Conservation (phyloP, 2,329 filamentous ascomycete genomes). For the Aureobasidium zeae region DNA sequence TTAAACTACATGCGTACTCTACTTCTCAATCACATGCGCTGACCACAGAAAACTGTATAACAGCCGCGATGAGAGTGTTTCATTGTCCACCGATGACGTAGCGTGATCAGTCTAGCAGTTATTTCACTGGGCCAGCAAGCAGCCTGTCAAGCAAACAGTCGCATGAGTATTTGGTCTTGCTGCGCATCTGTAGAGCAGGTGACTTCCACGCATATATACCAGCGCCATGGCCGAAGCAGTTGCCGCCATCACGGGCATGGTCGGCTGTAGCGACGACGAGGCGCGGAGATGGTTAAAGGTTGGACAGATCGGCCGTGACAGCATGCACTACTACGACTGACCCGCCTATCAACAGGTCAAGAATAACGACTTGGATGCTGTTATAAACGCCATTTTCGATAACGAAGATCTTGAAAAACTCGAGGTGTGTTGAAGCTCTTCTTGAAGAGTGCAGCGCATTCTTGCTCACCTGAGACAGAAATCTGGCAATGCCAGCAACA, state of each 20-base stretch:
- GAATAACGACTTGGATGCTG: slow-evolving; percentile 24
- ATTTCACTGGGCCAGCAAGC: slow-evolving; percentile 13
- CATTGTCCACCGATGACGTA: slow-evolving; percentile 8
- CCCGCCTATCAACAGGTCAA: slow-evolving; percentile 22
- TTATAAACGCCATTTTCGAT: slow-evolving; percentile 26
- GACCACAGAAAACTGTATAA: neutral
- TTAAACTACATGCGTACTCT: neutral
- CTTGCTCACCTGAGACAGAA: neutral
- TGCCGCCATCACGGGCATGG: slow-evolving; percentile 20
- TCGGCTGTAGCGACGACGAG: slow-evolving; percentile 17
- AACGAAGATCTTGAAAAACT: slow-evolving; percentile 24
- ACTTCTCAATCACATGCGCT: neutral
- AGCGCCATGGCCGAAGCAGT: slow-evolving; percentile 21
- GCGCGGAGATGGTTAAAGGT: slow-evolving; percentile 27
- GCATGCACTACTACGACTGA: neutral
- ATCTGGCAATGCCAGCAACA: slow-evolving; percentile 9
- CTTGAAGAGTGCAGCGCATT: too few species aligned
- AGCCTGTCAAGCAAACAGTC: slow-evolving; percentile 11
- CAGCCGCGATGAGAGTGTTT: too few species aligned
- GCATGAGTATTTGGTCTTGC: neutral
- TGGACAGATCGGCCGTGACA: slow-evolving; percentile 1
- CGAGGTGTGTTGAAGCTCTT: slow-evolving; percentile 20
- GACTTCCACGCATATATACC: neutral
- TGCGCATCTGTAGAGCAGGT: neutral
- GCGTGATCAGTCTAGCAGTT: slow-evolving; percentile 1